phyloP scores from a whole-genome alignment of 2,329 filamentous ascomycete genomes.

The Gnomoniopsis smithogilvyi region DNA sequence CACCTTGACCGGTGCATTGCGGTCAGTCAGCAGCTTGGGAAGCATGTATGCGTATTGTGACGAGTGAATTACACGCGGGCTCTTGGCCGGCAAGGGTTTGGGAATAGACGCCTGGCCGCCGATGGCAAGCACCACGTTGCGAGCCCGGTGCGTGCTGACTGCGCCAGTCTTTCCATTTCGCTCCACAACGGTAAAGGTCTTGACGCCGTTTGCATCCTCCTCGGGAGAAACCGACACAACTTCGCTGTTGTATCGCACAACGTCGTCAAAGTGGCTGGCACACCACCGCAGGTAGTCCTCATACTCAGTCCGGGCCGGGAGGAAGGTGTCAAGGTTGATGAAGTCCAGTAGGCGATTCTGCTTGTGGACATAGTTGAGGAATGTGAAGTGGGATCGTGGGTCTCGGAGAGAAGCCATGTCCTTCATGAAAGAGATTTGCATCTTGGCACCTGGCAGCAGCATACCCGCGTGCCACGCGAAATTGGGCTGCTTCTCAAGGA shows the following conservation, averaged over 20 bases:
- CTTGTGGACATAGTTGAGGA: constrained; percentile 87
- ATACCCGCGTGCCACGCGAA: constrained; percentile 97
- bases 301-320: constrained; percentile 83
- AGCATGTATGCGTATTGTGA: constrained; percentile 74
- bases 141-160: constrained; percentile 50
- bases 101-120: constrained; percentile 68
- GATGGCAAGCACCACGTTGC: constrained; percentile 61
- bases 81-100: constrained; percentile 62
- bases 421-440: constrained; percentile 98
- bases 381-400: constrained; percentile 88
- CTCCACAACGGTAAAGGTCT: constrained; percentile 66
- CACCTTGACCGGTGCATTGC: constrained; percentile 62
- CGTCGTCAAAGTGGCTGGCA: constrained; percentile 69
- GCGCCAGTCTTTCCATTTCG: constrained; percentile 57
- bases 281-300: constrained; percentile 97
- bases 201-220: constrained; percentile 45
- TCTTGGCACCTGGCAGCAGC: constrained; percentile 87
- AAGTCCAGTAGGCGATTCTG: constrained; percentile 84
- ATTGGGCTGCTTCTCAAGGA: constrained; percentile 77
- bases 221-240: constrained; percentile 69
- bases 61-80: constrained; percentile 79
- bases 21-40: constrained; percentile 55
- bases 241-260: constrained; percentile 74
- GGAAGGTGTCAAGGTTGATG: constrained; percentile 84
- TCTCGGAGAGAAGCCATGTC: constrained; percentile 88